Base-by-base conservation (phyloP, 176 grass and related monocot genomes). In the Poa annua region DNA sequence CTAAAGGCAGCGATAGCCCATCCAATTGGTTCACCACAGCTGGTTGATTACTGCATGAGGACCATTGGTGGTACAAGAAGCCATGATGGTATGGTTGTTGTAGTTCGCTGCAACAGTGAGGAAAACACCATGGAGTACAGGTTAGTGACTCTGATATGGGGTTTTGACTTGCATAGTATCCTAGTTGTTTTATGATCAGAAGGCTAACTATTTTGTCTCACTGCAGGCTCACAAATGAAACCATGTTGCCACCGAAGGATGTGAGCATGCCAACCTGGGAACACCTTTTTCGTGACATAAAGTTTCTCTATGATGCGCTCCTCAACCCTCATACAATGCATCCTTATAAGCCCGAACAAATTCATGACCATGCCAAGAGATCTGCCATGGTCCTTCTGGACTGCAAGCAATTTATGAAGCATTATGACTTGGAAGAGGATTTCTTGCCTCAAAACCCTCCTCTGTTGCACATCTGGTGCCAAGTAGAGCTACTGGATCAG, bases 371-470 rank as follows among this genome's bases (percentile, higher is more conserved):
- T 16, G 48, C 63, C 52, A 89, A 69, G 38, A 88, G 64, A 13
- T 85, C 77, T 51, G 83, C 77, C 16, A 52, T 56, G 51, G 81
- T 67, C 36, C 53, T 97, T 76, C 83, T 92, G 24, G 88, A 97
- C 64, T 97, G 88, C 75, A 97, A 97, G 64, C 92, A 90, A 47
- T 93, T 94, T 70, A 81, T 86, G 3, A 97, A 92, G 67, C 92
- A 94, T 74, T 94, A 90, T 60, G 90, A 92, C 51, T 64, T 80
- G 44, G 50, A 83, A 68, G 73, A 85, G 20, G 74, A 80, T 16
- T 82, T 86, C 25, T 29, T 82, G 29, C 74, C 80, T 77, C 45
- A 73, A 57, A 84, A 97, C 19, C 41, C 81, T 19, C 83, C 89
- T 17, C 34, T 74, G 60, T 80, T 97, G 51, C 86, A 78, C 44